These are phyloP conservation scores for Xanthoparmelia taractica DNA, from an alignment of 495 filamentous ascomycete species.

Conservation along the genomic window DNA sequence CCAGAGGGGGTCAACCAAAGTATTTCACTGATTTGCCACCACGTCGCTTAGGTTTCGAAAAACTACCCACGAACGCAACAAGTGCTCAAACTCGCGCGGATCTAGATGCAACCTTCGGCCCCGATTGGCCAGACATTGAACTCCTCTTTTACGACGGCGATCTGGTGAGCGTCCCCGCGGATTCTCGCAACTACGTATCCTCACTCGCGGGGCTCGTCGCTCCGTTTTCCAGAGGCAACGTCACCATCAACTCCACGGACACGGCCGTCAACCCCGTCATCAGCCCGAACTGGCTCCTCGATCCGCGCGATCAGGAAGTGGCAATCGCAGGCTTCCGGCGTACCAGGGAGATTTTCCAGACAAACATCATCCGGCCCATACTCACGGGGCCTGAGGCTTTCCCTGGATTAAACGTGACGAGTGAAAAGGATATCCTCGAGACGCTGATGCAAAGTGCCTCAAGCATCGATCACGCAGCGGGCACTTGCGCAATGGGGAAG, in stretches of 20 bases:
- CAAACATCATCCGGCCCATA: slow-evolving; percentile 23
- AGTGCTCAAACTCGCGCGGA: not conserved
- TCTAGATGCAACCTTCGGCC: slow-evolving; percentile 11
- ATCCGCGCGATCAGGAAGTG: slow-evolving; percentile 16
- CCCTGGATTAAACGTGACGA: slow-evolving; percentile 36
- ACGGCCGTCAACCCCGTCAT: slow-evolving; percentile 45
- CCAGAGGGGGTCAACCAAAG: too few relatives aligned
- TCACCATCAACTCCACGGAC: slow-evolving; percentile 42
- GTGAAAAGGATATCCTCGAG: slow-evolving; percentile 39
- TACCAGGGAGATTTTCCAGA: slow-evolving; percentile 19
- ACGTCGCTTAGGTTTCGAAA: slow-evolving; percentile 29
- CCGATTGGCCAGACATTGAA: slow-evolving; percentile 43
- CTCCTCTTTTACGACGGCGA: slow-evolving; percentile 28
- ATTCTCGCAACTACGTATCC: slow-evolving; percentile 38
- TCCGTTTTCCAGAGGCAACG: slow-evolving; percentile 47
- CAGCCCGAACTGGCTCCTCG: slow-evolving; percentile 45
- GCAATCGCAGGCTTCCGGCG: slow-evolving; percentile 17
- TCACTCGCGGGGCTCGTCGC: slow-evolving; percentile 39
- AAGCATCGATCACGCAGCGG: slow-evolving; percentile 48
- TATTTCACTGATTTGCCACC: too few relatives aligned
- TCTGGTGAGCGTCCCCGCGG: slow-evolving; percentile 26
- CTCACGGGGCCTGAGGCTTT: slow-evolving; percentile 30
- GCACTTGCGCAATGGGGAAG: slow-evolving; percentile 39
- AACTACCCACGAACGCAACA: slow-evolving; percentile 6
- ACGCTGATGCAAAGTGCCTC: slow-evolving; percentile 32